Conservation (phyloP, 495 filamentous ascomycete species). For the Penicillium angulare region DNA sequence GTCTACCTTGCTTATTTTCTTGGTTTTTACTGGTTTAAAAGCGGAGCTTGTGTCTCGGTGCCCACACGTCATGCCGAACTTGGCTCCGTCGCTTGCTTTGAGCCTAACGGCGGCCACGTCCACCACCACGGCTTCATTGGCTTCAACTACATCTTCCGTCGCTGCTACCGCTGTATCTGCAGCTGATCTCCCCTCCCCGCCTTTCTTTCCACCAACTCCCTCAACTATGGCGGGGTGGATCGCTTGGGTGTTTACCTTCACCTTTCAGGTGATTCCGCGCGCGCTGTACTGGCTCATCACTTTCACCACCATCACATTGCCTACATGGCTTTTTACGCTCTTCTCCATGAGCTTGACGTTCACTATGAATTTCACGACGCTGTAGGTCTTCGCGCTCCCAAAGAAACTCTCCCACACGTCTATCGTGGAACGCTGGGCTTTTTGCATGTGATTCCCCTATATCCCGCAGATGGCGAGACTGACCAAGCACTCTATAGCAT, state of each 20-base stretch:
- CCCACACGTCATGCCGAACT: slow-evolving; percentile 3
- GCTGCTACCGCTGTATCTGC: slow-evolving; percentile 20
- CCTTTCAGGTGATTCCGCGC: slow-evolving; percentile 60
- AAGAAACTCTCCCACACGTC: too few relatives aligned
- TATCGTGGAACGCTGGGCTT: too few relatives aligned
- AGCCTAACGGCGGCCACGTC: slow-evolving; percentile 15
- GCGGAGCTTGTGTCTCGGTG: slow-evolving; percentile 6
- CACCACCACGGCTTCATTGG: slow-evolving; percentile 17
- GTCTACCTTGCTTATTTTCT: background rate
- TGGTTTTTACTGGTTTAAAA: background rate
- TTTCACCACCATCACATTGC: slow-evolving; percentile 83
- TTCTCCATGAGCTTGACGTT: slow-evolving; percentile 95
- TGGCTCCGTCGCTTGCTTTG: slow-evolving; percentile 24
- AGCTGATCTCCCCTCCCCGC: slow-evolving; percentile 19
- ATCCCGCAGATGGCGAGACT: too few relatives aligned
- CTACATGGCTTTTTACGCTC: slow-evolving; percentile 85
- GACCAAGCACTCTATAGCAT: too few relatives aligned
- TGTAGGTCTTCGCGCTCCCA: slow-evolving; percentile 62
- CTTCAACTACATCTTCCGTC: slow-evolving; percentile 11
- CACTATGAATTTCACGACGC: slow-evolving; percentile 96
- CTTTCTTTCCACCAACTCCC: slow-evolving; percentile 29
- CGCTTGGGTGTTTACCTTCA: slow-evolving; percentile 40
- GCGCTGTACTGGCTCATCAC: slow-evolving; percentile 80
- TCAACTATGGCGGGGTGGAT: slow-evolving; percentile 48
- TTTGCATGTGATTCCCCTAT: too few relatives aligned